A percentile compares a stretch with the other conserved stretches of the same genome.
phyloP scores from a whole-genome alignment of 2,329 filamentous ascomycete genomes.

The Sporothrix pseudoabietina region DNA sequence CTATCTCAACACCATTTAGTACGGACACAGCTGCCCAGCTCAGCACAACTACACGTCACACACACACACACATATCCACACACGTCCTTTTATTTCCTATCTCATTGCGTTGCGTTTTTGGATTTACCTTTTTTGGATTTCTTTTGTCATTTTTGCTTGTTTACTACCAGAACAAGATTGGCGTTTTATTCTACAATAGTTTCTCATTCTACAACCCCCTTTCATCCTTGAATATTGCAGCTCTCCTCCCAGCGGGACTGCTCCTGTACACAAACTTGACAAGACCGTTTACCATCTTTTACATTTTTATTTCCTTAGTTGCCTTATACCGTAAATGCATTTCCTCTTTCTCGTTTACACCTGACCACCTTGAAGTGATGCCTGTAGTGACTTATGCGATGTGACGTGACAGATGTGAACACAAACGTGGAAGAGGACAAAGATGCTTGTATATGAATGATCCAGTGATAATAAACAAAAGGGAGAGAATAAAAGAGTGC shows the following conservation, averaged over 20 bases:
- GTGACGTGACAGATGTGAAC: not conserved
- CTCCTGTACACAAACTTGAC: constrained; percentile 5
- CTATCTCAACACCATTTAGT: not conserved
- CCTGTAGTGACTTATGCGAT: not conserved
- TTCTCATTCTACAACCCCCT: not conserved
- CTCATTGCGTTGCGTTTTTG: not conserved
- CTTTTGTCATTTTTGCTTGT: not conserved
- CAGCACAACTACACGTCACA: not conserved
- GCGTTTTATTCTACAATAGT: constrained; percentile 13
- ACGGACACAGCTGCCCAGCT: constrained; percentile 8
- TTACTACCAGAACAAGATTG: not conserved
- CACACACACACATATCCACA: not conserved
- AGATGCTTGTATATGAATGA: not conserved
- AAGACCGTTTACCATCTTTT: not conserved
- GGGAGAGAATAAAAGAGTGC: not conserved
- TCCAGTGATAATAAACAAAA: not conserved
- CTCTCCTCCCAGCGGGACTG: not conserved
- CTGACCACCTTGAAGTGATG: not conserved
- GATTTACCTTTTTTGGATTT: not conserved
- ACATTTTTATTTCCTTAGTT: not conserved
- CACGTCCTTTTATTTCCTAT: not conserved
- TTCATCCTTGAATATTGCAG: not conserved
- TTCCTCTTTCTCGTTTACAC: not conserved
- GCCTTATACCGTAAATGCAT: constrained; percentile 9
- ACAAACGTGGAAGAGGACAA: not conserved